Conservation (phyloP, 768 basidiomycete species). For the Xanthoconium stramineum region DNA sequence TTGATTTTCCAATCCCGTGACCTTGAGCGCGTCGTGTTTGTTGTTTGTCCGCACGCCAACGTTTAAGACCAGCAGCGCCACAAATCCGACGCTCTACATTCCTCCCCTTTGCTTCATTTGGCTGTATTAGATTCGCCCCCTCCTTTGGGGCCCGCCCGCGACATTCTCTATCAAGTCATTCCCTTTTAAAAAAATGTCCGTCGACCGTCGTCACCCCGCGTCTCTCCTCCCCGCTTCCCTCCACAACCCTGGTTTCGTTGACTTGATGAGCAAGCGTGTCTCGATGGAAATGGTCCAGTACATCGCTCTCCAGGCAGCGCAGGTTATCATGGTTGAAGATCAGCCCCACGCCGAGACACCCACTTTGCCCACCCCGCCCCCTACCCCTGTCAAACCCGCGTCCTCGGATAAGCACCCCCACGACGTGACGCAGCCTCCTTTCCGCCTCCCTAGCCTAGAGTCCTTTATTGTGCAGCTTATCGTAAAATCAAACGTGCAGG, state of each 20-base stretch:
- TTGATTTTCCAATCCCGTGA: conserved; percentile 31
- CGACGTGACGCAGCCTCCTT: conserved; percentile 23
- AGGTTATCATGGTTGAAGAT: conserved; percentile 70
- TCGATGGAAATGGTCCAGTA: conserved; percentile 83
- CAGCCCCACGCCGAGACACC: conserved; percentile 32
- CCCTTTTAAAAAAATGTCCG: conserved; percentile 33
- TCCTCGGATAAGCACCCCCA: conserved; percentile 32
- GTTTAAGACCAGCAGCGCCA: conserved; percentile 8
- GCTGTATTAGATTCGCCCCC: neutral
- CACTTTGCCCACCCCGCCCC: conserved; percentile 62
- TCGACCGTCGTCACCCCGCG: conserved; percentile 58
- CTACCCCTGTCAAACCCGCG: conserved; percentile 52
- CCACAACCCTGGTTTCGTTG: conserved; percentile 80
- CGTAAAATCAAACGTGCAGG: conserved; percentile 81
- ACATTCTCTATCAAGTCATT: conserved; percentile 34
- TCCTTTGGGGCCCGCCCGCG: conserved; percentile 2
- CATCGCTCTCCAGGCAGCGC: conserved; percentile 74
- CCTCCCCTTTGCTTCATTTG: conserved; percentile 17
- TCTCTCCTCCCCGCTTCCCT: conserved; percentile 74
- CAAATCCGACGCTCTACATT: neutral
- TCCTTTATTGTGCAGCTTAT: conserved; percentile 84
- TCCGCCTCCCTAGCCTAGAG: conserved; percentile 63
- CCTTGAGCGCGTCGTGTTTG: conserved; percentile 21
- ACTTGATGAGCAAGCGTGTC: conserved; percentile 74
- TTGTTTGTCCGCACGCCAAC: conserved; percentile 7